Percentiles rank a stretch among this genome's conserved stretches.
Conservation (phyloP, 257 asterid species). For the Solanum boliviense region DNA sequence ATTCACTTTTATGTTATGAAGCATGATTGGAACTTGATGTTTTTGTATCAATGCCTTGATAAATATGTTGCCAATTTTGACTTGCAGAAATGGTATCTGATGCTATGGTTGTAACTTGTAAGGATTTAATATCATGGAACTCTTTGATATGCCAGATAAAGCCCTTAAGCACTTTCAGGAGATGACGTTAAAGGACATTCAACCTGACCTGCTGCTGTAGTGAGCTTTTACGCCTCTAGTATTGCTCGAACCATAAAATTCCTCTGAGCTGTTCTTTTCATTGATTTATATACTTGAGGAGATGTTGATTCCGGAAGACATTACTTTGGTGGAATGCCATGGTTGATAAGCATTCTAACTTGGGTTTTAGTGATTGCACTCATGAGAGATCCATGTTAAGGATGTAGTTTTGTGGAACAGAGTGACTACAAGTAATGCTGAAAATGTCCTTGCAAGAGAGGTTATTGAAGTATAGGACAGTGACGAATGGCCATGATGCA, state of each 20-base stretch:
- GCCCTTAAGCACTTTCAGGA: conserved; percentile 25
- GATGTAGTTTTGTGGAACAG: conserved; percentile 72
- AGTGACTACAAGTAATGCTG: conserved; percentile 57
- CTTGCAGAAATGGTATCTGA: conserved; percentile 39
- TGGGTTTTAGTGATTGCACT: conserved; percentile 42
- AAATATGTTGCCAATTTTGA: conserved; percentile 59
- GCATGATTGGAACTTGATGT: conserved; percentile 36
- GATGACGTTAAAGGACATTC: conserved; percentile 31
- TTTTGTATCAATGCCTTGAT: conserved; percentile 65
- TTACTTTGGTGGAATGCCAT: conserved; percentile 44
- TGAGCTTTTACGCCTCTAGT: conserved; percentile 46
- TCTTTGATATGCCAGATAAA: conserved; percentile 36
- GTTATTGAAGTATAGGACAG: conserved; percentile 29
- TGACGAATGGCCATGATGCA: conserved; percentile 24
- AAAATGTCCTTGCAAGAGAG: conserved; percentile 66
- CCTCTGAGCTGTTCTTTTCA: conserved; percentile 41
- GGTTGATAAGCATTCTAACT: conserved; percentile 65
- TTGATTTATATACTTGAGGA: conserved; percentile 38
- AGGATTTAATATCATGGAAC: conserved; percentile 61
- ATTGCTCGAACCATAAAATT: conserved; percentile 40
- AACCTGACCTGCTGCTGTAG: conserved; percentile 52
- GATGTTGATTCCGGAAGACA: conserved; percentile 33
- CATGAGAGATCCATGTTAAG: conserved; percentile 27
- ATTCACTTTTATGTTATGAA: conserved; percentile 49
- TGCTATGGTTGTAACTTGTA: conserved; percentile 19